A percentile compares a stretch with the other conserved stretches of the same genome.
Conservation (phyloP, 2,329 filamentous ascomycete genomes). For the Claviceps spartinae region DNA sequence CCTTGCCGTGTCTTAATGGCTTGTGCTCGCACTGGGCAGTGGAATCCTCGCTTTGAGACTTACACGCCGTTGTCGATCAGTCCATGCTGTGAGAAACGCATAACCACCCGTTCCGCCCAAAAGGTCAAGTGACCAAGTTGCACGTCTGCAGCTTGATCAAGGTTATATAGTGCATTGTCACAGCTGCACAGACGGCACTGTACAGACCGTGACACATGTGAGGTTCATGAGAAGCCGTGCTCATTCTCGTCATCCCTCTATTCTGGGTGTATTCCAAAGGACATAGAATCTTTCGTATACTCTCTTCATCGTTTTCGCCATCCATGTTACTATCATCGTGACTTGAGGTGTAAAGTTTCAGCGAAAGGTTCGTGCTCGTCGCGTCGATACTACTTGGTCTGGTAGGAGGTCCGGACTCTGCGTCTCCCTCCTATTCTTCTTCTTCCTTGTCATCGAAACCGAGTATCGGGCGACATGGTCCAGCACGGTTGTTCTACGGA, state of each 20-base stretch:
- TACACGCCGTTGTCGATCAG: constrained; percentile 11
- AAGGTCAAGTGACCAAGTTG: too few relatives aligned
- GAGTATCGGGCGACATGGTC: not conserved
- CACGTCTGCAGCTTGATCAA: too few relatives aligned
- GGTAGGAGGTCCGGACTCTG: not conserved
- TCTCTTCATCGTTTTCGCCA: not conserved
- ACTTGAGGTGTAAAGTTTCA: not conserved
- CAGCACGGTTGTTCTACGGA: not conserved
- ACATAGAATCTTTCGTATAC: not conserved
- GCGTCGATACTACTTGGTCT: not conserved
- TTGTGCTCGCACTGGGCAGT: constrained; percentile 10
- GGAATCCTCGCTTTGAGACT: constrained; percentile 7
- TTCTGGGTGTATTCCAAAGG: constrained; percentile 4
- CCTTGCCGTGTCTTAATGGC: constrained; percentile 8
- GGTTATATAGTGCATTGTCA: too few relatives aligned
- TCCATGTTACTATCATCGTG: constrained; percentile 3
- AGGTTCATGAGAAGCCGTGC: constrained; percentile 7
- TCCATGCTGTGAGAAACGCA: constrained; percentile 8
- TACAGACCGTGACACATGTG: too few relatives aligned
- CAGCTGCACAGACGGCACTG: too few relatives aligned
- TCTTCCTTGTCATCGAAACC: constrained; percentile 3
- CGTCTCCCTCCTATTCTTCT: not conserved
- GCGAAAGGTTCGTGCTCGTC: not conserved
- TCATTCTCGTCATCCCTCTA: constrained; percentile 5
- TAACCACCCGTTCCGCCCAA: too few relatives aligned